Percentiles rank a stretch among this genome's conserved stretches.
phyloP scores from a whole-genome alignment of 495 filamentous ascomycete species.

The Penicillium macrosclerotiorum region DNA sequence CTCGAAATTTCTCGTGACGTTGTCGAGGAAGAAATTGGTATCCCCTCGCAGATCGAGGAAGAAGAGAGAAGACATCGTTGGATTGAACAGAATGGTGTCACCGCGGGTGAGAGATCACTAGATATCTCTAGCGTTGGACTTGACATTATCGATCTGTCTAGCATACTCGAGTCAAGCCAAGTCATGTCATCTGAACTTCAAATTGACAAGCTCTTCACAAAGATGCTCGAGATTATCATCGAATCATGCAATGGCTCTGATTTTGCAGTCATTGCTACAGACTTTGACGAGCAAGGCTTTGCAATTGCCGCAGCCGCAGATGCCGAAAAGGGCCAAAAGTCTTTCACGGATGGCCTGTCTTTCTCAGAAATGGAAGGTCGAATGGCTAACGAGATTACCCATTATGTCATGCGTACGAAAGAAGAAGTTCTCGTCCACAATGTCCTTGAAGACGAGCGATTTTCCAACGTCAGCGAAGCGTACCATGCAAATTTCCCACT shows the following conservation, averaged over 20 bases:
- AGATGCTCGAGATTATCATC: slow-evolving; percentile 88
- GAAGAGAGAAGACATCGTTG: slow-evolving; percentile 65
- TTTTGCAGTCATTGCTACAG: slow-evolving; percentile 73
- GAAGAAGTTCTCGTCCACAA: slow-evolving; percentile 84
- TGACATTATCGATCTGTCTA: slow-evolving; percentile 85
- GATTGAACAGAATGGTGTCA: slow-evolving; percentile 64
- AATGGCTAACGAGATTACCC: slow-evolving; percentile 73
- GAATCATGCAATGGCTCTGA: slow-evolving; percentile 82
- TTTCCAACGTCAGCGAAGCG: slow-evolving; percentile 72
- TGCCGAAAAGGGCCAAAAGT: slow-evolving; percentile 57
- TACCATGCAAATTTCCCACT: slow-evolving; percentile 66
- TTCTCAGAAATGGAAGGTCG: slow-evolving; percentile 61
- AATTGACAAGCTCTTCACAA: slow-evolving; percentile 77
- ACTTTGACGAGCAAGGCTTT: slow-evolving; percentile 69
- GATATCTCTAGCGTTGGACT: slow-evolving; percentile 47
- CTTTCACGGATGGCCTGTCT: slow-evolving; percentile 59
- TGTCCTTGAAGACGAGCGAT: slow-evolving; percentile 79
- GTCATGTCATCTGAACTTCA: slow-evolving; percentile 86
- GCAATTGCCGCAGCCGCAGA: slow-evolving; percentile 76
- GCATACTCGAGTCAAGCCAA: slow-evolving; percentile 84
- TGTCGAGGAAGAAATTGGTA: slow-evolving; percentile 45
- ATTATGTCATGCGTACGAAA: slow-evolving; percentile 80
- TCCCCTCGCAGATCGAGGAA: slow-evolving; percentile 49
- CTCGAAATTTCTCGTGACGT: slow-evolving; percentile 53
- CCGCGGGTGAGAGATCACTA: slow-evolving; percentile 33